Evolutionary conservation across 108 stramenopile species (phyloP), one percentile per base, ranked within the genome.

Genomic region (Nitzschia sp.): DNA sequence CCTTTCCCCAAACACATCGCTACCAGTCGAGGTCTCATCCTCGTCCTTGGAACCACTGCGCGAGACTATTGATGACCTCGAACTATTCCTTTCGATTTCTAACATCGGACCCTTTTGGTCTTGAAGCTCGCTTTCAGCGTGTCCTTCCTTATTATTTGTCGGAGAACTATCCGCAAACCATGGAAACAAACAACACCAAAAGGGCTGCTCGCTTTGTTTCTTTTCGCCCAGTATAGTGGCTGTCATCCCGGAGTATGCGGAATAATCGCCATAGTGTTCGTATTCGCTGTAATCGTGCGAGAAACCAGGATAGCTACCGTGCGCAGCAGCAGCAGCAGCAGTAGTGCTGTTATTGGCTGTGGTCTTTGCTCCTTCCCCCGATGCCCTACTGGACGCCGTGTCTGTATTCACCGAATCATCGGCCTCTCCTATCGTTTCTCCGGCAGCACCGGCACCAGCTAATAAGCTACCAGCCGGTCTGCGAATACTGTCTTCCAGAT

Each of bases 1-100:
- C 41, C 63, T 66, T 52, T 72, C 83, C n/a, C 81, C 84, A 13
- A 75, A 46, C 4, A 46, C 52, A 34, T 73, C 79, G 71, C 80
- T 81, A 15, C 65, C 68, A 11, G 66, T 77, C 29, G 75, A 72
- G 23, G 29, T 27, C 1, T 83, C 82, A 34, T 84, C 78, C 13
- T 73, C 72, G 19, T 73, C 66, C 19, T 35, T 63, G 1, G 68
- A 45, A 6, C 45, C 1, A 36, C 15, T 28, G 6, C 63, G 31
- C 11, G 46, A 48, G 19, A 6, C 48, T 21, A 45, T 58, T 26
- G 55, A 46, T 30, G 29, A 22, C 19, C 19, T 32, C 3, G 53
- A n/a, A 11, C 23, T 48, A n/a, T n/a, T n/a, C n/a, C n/a, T n/a
- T n/a, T n/a, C 48, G 4, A 45, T 58, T 26, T 34, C 26, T 30